Evolutionary conservation across 2,329 filamentous ascomycete genomes (phyloP).

Genomic region (Penicillium glabrum): DNA sequence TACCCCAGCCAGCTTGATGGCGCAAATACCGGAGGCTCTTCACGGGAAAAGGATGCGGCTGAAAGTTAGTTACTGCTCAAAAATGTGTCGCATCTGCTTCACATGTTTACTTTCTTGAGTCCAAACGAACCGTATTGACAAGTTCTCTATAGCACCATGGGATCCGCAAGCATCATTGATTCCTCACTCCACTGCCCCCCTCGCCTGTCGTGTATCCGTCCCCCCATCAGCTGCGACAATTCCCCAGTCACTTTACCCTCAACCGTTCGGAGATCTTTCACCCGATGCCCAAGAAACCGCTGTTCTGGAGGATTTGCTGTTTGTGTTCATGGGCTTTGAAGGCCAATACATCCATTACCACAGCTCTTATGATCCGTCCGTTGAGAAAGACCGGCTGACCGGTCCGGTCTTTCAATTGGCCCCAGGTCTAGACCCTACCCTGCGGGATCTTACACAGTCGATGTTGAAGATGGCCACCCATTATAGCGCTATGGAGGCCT

Average conservation of each 20-base stretch:
- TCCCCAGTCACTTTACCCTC: constrained; percentile 67
- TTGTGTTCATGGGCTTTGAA: constrained; percentile 97
- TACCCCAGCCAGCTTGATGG: constrained; percentile 24
- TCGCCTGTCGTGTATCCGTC: constrained; percentile 66
- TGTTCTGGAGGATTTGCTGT: constrained; percentile 86
- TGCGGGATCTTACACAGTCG: constrained; percentile 80
- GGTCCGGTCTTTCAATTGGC: constrained; percentile 80
- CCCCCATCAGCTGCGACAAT: constrained; percentile 65
- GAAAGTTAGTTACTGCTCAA: constrained; percentile 29
- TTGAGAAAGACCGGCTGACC: constrained; percentile 82
- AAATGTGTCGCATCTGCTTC: not conserved
- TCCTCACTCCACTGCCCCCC: constrained; percentile 67
- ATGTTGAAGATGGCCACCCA: constrained; percentile 95
- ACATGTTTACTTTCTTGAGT: not conserved
- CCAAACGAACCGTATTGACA: not conserved
- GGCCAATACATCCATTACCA: constrained; percentile 93
- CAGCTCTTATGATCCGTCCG: constrained; percentile 75
- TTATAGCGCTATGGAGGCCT: constrained; percentile 86
- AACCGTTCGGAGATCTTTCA: constrained; percentile 67
- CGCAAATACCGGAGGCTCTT: constrained; percentile 25
- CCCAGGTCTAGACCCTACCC: constrained; percentile 82
- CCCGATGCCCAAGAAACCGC: constrained; percentile 81
- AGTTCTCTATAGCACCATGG: constrained; percentile 57
- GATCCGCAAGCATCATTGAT: constrained; percentile 75
- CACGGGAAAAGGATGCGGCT: constrained; percentile 33